A percentile compares a stretch with the other conserved stretches of the same genome.
These are phyloP conservation scores for Talaromyces ruber DNA, from an alignment of 495 filamentous ascomycete species.

Conservation along the genomic window DNA sequence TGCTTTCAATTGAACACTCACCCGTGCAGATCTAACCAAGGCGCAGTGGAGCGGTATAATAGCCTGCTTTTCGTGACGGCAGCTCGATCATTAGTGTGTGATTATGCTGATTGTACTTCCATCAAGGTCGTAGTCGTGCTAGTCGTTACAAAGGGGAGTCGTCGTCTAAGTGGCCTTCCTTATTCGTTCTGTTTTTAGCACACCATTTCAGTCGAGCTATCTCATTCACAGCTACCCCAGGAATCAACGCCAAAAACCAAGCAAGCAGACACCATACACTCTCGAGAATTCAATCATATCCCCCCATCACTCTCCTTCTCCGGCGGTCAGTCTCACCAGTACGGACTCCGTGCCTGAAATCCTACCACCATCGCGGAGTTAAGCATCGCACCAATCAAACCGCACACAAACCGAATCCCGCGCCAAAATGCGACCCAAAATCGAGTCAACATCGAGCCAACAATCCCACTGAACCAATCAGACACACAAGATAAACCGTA, in stretches of 20 bases:
- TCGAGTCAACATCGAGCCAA: not conserved
- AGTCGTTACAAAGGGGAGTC: too few species aligned
- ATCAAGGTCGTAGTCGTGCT: too few species aligned
- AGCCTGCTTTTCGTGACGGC: too few species aligned
- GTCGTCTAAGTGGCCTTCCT: too few species aligned
- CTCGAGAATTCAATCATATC: too few species aligned
- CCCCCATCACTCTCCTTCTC: not conserved
- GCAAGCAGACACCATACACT: too few species aligned
- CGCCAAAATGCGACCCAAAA: not conserved
- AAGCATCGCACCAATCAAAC: not conserved
- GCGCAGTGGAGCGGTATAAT: constrained; percentile 31
- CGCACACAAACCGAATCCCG: not conserved
- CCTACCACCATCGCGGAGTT: not conserved
- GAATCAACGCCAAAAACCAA: too few species aligned
- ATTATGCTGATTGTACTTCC: too few species aligned
- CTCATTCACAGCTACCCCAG: too few species aligned
- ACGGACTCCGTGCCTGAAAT: not conserved
- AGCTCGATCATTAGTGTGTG: too few species aligned
- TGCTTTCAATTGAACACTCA: not conserved
- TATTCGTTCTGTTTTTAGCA: too few species aligned
- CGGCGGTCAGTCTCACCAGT: not conserved
- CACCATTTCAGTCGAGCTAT: too few species aligned
- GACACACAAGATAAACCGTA: not conserved
- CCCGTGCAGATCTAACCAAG: constrained; percentile 24
- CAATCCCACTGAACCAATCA: not conserved